These are phyloP conservation scores for Paxillus rubicundulus DNA, from an alignment of 768 basidiomycete genomes.

Conservation along the genomic window DNA sequence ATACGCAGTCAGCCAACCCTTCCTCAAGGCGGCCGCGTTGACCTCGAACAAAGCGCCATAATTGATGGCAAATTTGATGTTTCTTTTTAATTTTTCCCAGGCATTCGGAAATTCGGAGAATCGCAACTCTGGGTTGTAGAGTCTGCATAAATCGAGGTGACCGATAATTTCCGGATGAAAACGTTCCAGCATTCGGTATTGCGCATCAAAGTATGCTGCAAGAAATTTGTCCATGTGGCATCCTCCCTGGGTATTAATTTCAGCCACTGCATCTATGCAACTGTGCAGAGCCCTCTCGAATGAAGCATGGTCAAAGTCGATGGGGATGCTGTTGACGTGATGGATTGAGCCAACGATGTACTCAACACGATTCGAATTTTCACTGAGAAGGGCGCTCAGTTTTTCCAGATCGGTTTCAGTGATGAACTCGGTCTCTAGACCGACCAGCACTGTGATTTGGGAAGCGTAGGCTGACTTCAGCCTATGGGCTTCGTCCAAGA, in stretches of 20 bases:
- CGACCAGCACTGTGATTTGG: slow-evolving; percentile 77
- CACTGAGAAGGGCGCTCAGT: slow-evolving; percentile 51
- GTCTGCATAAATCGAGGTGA: slow-evolving; percentile 89
- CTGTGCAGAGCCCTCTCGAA: slow-evolving; percentile 60
- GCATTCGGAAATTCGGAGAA: slow-evolving; percentile 58
- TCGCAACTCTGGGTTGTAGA: slow-evolving; percentile 67
- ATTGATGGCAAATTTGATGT: slow-evolving; percentile 63
- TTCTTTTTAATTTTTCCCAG: slow-evolving; percentile 67
- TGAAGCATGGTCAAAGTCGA: slow-evolving; percentile 84
- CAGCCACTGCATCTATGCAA: slow-evolving; percentile 30
- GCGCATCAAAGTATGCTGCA: slow-evolving; percentile 80
- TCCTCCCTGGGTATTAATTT: slow-evolving; percentile 21
- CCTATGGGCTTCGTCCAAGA: slow-evolving; percentile 76
- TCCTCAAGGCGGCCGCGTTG: slow-evolving; percentile 90
- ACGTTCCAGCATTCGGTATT: slow-evolving; percentile 64
- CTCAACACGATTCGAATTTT: slow-evolving; percentile 56
- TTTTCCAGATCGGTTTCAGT: slow-evolving; percentile 59
- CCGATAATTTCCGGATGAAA: slow-evolving; percentile 88
- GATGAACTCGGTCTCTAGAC: slow-evolving; percentile 92
- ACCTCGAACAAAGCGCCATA: slow-evolving; percentile 94
- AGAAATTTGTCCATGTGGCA: slow-evolving; percentile 47
- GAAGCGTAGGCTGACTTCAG: slow-evolving; percentile 61
- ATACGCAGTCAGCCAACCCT: slow-evolving; percentile 84
- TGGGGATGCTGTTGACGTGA: slow-evolving; percentile 83
- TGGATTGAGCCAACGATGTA: slow-evolving; percentile 94